Evolutionary conservation across 495 filamentous ascomycete genomes (phyloP).

Genomic region (Polyplosphaeria fusca): DNA sequence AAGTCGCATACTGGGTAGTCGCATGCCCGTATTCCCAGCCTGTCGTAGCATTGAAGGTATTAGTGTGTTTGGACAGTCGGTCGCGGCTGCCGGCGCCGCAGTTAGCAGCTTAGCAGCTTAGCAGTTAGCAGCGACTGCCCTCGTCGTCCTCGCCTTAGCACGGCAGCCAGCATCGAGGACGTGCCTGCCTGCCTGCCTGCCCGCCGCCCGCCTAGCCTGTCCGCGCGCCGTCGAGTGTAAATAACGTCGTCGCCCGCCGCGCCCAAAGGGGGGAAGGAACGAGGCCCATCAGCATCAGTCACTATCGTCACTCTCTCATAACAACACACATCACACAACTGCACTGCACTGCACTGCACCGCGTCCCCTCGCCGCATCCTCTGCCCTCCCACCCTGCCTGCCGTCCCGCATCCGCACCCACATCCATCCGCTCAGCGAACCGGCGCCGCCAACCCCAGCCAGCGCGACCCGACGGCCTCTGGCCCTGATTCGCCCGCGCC

Average conservation of each 20-base stretch:
- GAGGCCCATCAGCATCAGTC: no score
- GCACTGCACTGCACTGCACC: no score
- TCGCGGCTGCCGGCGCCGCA: neutral
- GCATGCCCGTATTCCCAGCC: neutral
- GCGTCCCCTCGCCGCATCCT: no score
- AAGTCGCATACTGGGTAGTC: neutral
- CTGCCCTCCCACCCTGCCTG: neutral
- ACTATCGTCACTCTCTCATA: no score
- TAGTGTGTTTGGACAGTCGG: no score
- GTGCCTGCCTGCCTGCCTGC: no score
- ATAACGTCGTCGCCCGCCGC: no score
- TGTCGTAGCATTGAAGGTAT: no score
- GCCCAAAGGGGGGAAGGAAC: no score
- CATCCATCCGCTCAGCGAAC: neutral
- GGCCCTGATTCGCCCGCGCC: slow-evolving; percentile 6
- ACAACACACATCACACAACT: no score
- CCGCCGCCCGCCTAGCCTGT: neutral
- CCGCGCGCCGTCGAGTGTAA: neutral
- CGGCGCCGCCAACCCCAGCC: neutral
- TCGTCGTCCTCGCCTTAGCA: neutral
- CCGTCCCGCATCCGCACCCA: neutral
- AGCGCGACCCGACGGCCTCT: slow-evolving; percentile 8
- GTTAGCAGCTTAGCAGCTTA: no score
- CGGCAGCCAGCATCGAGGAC: neutral
- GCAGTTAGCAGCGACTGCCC: neutral